These are phyloP conservation scores for Backusella circina DNA, from an alignment of 192 early-diverging fungal genomes.

Conservation along the genomic window DNA sequence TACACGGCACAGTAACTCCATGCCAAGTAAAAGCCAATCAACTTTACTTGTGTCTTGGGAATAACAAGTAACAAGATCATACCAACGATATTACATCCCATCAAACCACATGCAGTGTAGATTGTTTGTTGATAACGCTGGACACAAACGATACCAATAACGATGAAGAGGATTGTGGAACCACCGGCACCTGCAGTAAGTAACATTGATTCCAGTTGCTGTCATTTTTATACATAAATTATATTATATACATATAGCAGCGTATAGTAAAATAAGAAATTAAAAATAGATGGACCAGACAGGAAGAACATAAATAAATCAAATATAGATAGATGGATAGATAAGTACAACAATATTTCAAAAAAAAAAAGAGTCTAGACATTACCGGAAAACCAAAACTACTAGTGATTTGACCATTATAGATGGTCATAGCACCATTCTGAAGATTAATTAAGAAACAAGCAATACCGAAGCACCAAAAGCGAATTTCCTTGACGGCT, in stretches of 20 bases:
- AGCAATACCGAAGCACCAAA: neutral
- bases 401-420: conserved; percentile 3
- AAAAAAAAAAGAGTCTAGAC: conserved; percentile 10
- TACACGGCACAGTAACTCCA: conserved; percentile 12
- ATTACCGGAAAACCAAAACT: conserved; percentile 14
- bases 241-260: too few species aligned
- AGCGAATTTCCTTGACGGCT: conserved; percentile 10
- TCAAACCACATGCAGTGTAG: conserved; percentile 1
- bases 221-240: neutral
- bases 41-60: conserved; percentile 5
- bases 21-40: conserved; percentile 9
- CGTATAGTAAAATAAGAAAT: neutral
- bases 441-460: conserved; percentile 15
- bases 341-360: neutral
- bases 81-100: conserved; percentile 1
- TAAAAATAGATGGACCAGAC: neutral
- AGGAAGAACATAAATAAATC: neutral
- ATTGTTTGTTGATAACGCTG: conserved; percentile 12
- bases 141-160: conserved; percentile 3
- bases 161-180: neutral
- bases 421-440: conserved; percentile 8
- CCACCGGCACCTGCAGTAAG: conserved; percentile 13
- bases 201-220: conserved; percentile 22
- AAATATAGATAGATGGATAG: neutral
- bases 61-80: conserved; percentile 14